These are phyloP conservation scores for Apodospora peruviana DNA, from an alignment of 495 filamentous ascomycete genomes.

Conservation along the genomic window DNA sequence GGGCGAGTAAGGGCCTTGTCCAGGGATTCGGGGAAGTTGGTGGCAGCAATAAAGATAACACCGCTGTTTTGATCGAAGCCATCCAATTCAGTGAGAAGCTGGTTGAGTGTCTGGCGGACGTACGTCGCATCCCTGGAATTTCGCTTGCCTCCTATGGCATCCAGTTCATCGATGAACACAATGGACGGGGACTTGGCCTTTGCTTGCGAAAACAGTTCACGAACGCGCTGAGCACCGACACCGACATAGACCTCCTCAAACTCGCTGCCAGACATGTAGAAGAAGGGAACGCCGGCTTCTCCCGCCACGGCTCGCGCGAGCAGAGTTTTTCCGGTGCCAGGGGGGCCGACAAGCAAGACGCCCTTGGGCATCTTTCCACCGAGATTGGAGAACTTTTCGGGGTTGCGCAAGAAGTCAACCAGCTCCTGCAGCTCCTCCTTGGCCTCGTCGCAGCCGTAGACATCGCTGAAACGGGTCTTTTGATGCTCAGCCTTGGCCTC, in stretches of 20 bases:
- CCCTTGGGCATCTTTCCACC: conserved; percentile 96
- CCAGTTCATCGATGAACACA: conserved; percentile 96
- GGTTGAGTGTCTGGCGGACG: conserved; percentile 93
- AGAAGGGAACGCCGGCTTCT: conserved; percentile 96
- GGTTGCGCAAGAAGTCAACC: conserved; percentile 91
- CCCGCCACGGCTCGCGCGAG: conserved; percentile 93
- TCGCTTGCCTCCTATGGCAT: conserved; percentile 91
- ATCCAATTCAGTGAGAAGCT: conserved; percentile 95
- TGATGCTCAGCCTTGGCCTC: conserved; percentile 89
- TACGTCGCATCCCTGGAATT: conserved; percentile 94
- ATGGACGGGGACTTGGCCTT: conserved; percentile 89
- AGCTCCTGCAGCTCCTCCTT: conserved; percentile 97
- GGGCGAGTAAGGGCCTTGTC: conserved; percentile 94
- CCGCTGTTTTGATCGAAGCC: conserved; percentile 91
- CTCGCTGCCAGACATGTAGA: conserved; percentile 98
- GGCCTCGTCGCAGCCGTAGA: conserved; percentile 95
- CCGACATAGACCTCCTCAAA: conserved; percentile 99
- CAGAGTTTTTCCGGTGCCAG: conserved; percentile 97
- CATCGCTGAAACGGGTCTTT: conserved; percentile 84
- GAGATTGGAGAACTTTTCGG: conserved; percentile 82
- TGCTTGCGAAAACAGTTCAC: conserved; percentile 86
- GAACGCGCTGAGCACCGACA: conserved; percentile 95
- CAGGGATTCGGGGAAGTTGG: conserved; percentile 89
- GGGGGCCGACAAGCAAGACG: conserved; percentile 90
- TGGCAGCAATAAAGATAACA: conserved; percentile 92